Conservation (phyloP, 345 rosid species). For the Ceriops decandra region DNA sequence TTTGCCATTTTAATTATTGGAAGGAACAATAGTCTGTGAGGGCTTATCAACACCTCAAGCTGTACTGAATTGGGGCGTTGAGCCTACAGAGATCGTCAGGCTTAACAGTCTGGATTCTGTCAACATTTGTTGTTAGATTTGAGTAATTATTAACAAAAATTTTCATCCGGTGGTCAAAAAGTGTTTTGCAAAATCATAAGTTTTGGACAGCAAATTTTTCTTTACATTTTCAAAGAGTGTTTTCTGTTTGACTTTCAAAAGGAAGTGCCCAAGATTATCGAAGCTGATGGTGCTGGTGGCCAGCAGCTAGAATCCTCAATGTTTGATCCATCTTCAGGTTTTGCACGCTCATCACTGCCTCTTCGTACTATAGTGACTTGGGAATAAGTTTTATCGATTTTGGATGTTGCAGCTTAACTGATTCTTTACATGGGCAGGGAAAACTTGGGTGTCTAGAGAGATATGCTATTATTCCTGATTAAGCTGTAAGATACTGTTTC, state of each 20-base stretch:
- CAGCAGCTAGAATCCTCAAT: slow-evolving; percentile 67
- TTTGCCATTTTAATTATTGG: no score
- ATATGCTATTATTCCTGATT: slow-evolving; percentile 90
- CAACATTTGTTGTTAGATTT: neutral
- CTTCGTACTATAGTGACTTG: neutral
- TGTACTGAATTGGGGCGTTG: no score
- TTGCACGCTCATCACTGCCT: neutral
- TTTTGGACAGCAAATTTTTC: neutral
- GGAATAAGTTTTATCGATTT: neutral
- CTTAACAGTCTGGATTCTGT: neutral
- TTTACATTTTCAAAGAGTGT: neutral
- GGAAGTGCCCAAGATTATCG: slow-evolving; percentile 75
- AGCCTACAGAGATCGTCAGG: neutral
- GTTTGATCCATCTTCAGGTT: slow-evolving; percentile 72
- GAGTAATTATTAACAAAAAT: no score
- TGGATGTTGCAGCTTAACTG: neutral
- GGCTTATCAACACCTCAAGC: no score
- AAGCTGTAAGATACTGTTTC: slow-evolving; percentile 50
- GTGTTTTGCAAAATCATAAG: neutral
- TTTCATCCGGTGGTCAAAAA: neutral
- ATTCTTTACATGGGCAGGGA: slow-evolving; percentile 43
- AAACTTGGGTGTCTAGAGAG: slow-evolving; percentile 82
- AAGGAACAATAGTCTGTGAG: no score
- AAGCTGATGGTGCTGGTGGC: slow-evolving; percentile 77
- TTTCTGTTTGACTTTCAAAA: slow-evolving; percentile 15